Evolutionary conservation across 345 rosid species (phyloP).

Genomic region (Camelina sativa): DNA sequence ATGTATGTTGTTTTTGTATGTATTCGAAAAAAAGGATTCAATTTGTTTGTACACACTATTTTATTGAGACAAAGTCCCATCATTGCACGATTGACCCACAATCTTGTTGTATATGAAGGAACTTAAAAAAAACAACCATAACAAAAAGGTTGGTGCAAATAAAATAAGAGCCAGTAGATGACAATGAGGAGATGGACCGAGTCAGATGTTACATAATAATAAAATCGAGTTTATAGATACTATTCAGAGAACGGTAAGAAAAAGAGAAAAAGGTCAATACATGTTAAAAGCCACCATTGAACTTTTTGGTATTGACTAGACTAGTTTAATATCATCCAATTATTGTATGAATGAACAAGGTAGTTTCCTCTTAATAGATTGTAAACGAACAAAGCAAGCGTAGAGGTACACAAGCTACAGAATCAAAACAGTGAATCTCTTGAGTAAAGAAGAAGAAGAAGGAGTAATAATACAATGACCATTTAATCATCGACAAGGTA

Average conservation of each 20-base stretch:
- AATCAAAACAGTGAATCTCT: not conserved
- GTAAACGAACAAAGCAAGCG: too few species aligned
- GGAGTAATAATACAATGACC: not conserved
- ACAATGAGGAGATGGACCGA: not conserved
- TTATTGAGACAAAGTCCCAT: constrained; percentile 25
- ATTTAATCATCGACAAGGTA: not conserved
- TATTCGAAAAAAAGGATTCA: constrained; percentile 9
- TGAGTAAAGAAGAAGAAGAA: not conserved
- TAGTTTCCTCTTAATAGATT: too few species aligned
- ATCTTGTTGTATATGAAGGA: not conserved
- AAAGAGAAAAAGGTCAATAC: constrained; percentile 9
- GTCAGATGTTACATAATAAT: not conserved
- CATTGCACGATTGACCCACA: constrained; percentile 40
- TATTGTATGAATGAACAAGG: too few species aligned
- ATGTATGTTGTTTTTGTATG: constrained; percentile 30
- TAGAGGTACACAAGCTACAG: too few species aligned
- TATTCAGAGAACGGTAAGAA: constrained; percentile 4
- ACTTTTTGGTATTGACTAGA: not conserved
- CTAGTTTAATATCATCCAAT: too few species aligned
- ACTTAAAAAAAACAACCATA: too few species aligned
- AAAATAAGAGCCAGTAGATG: not conserved
- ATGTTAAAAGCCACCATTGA: constrained; percentile 37
- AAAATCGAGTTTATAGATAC: not conserved
- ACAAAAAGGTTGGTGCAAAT: too few species aligned
- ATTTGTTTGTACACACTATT: constrained; percentile 5